Conservation (phyloP, 2,329 filamentous ascomycete genomes). For the Aciculosporium take region DNA sequence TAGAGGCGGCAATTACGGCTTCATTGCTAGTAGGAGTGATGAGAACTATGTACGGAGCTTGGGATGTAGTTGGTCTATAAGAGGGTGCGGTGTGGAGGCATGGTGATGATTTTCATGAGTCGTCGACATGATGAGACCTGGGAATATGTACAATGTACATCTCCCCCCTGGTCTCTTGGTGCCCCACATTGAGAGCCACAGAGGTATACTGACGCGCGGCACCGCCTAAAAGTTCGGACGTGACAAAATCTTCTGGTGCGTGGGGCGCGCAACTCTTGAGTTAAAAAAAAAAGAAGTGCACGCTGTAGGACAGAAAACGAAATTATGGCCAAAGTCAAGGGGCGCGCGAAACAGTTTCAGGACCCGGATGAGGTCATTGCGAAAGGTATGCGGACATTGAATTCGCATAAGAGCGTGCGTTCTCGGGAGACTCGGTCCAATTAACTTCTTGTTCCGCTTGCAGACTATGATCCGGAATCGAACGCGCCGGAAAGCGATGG, state of each 20-base stretch:
- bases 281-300: constrained; percentile 6
- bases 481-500: constrained; percentile 41
- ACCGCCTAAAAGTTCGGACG: constrained; percentile 38
- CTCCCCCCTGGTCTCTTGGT: background rate
- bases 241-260: constrained; percentile 18
- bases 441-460: background rate
- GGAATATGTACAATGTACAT: background rate
- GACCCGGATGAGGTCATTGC: constrained; percentile 46
- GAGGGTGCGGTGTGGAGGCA: too few species aligned
- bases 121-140: background rate
- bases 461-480: constrained; percentile 73
- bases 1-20: background rate
- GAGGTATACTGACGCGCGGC: constrained; percentile 26
- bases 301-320: constrained; percentile 10
- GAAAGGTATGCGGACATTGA: too few species aligned
- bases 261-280: constrained; percentile 11
- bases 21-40: background rate
- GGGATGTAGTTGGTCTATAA: too few species aligned
- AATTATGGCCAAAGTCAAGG: constrained; percentile 37
- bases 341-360: constrained; percentile 45
- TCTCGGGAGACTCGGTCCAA: too few species aligned
- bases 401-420: too few species aligned
- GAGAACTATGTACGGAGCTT: background rate
- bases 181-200: background rate
- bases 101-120: background rate